phyloP scores from a whole-genome alignment of 164 flowering plant species.

The Berberis vulgaris region DNA sequence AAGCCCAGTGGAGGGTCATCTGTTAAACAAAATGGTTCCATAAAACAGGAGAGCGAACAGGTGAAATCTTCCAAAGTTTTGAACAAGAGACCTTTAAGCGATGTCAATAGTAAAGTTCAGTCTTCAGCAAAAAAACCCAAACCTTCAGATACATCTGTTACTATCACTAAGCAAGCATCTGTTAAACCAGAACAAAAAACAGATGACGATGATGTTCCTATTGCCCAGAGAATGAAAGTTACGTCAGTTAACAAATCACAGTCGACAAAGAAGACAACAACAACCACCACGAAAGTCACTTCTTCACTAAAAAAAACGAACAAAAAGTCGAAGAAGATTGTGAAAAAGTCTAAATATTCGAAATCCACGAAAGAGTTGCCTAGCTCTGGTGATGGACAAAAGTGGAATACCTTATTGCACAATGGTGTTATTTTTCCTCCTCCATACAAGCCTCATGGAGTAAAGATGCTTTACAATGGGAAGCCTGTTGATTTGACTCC shows the following conservation, averaged over 20 bases:
- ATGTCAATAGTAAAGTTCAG: slow-evolving; percentile 23
- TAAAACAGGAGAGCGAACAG: slow-evolving; percentile 18
- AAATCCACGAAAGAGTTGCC: slow-evolving; percentile 66
- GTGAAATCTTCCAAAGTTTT: slow-evolving; percentile 22
- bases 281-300: slow-evolving; percentile 26
- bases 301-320: slow-evolving; percentile 43
- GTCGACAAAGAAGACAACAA: slow-evolving; percentile 29
- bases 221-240: slow-evolving; percentile 53
- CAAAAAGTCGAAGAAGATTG: slow-evolving; percentile 48
- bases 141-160: slow-evolving; percentile 27
- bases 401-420: slow-evolving; percentile 90
- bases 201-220: slow-evolving; percentile 61
- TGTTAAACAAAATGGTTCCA: slow-evolving; percentile 59
- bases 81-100: slow-evolving; percentile 60
- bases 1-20: slow-evolving; percentile 34
- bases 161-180: slow-evolving; percentile 28
- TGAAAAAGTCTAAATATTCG: slow-evolving; percentile 44
- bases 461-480: slow-evolving; percentile 88
- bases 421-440: slow-evolving; percentile 98
- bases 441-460: slow-evolving; percentile 81
- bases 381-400: slow-evolving; percentile 84
- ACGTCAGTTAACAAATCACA: slow-evolving; percentile 32
- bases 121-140: slow-evolving; percentile 56
- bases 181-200: slow-evolving; percentile 42
- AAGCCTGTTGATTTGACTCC: slow-evolving; percentile 78